Conservation (phyloP, 305 asterid species). For the Andrographis paniculata region DNA sequence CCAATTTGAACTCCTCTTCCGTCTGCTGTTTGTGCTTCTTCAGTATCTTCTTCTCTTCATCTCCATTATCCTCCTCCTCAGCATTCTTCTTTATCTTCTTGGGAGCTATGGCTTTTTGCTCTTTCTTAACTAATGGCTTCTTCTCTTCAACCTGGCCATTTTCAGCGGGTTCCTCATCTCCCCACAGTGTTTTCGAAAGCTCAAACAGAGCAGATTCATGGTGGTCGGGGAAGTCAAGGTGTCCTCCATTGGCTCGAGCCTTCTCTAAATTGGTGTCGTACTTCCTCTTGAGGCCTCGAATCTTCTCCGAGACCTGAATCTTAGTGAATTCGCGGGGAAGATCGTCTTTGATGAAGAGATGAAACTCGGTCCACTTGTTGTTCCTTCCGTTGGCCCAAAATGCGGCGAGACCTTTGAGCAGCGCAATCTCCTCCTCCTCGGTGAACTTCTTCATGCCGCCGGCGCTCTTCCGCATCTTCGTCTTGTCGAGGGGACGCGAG, state of each 20-base stretch:
- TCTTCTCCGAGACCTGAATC: conserved; percentile 21
- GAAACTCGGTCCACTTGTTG: conserved; percentile 25
- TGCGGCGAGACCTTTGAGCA: conserved; percentile 20
- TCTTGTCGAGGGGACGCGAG: neutral
- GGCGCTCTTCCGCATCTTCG: too few relatives aligned
- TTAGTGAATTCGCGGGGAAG: conserved; percentile 13
- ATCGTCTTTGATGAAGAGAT: conserved; percentile 18
- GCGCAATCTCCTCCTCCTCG: conserved; percentile 17
- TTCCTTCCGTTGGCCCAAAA: conserved; percentile 24
- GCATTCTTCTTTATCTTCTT: neutral
- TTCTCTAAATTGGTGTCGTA: conserved; percentile 1
- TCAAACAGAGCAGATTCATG: conserved; percentile 15
- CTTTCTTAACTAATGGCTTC: neutral
- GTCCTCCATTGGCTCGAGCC: conserved; percentile 14
- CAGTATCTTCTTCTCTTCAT: neutral
- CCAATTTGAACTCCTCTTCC: conserved; percentile 14
- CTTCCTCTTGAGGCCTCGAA: conserved; percentile 18
- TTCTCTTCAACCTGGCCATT: neutral
- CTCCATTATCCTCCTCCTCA: neutral
- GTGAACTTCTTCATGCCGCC: conserved; percentile 5
- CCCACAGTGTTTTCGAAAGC: conserved; percentile 20
- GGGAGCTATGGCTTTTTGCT: neutral
- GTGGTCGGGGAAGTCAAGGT: conserved; percentile 5
- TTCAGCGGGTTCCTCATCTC: neutral
- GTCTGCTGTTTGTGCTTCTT: neutral